Conservation (phyloP, 495 filamentous ascomycete species). For the Penicillium salamii region DNA sequence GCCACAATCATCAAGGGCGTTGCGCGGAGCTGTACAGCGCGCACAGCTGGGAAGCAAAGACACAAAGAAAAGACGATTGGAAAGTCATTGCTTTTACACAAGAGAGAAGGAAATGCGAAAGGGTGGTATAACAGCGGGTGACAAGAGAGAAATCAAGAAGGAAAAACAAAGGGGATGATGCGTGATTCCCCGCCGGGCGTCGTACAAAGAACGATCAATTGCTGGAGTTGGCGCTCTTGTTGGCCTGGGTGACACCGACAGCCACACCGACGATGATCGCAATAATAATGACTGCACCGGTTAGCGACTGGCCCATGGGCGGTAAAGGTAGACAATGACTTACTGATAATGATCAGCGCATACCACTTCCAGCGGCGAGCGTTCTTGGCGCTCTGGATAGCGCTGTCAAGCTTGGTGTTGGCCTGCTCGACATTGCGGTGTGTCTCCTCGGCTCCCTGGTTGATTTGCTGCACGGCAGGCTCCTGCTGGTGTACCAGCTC, state of each 20-base stretch:
- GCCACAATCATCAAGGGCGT: conserved; percentile 18
- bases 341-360: conserved; percentile 78
- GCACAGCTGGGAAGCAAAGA: conserved; percentile 10
- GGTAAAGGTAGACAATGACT: conserved; percentile 34
- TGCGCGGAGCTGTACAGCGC: conserved; percentile 18
- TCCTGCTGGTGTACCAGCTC: conserved; percentile 82
- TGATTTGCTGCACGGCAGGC: conserved; percentile 68
- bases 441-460: conserved; percentile 76
- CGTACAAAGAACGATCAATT: conserved; percentile 18
- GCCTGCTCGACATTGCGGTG: conserved; percentile 74
- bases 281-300: conserved; percentile 46
- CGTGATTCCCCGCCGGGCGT: conserved; percentile 4
- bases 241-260: conserved; percentile 44
- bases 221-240: conserved; percentile 19
- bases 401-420: conserved; percentile 73
- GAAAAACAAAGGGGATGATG: conserved; percentile 9
- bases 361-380: conserved; percentile 98
- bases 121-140: conserved; percentile 32
- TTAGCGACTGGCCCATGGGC: background rate
- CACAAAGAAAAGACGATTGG: conserved; percentile 14
- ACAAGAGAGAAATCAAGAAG: background rate
- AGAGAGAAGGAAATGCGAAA: conserved; percentile 20
- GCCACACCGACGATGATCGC: conserved; percentile 48
- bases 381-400: conserved; percentile 73
- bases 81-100: conserved; percentile 30